Conservation (phyloP, 371 early-diverging fungal genomes). For the Choanephora cucurbitarum region DNA sequence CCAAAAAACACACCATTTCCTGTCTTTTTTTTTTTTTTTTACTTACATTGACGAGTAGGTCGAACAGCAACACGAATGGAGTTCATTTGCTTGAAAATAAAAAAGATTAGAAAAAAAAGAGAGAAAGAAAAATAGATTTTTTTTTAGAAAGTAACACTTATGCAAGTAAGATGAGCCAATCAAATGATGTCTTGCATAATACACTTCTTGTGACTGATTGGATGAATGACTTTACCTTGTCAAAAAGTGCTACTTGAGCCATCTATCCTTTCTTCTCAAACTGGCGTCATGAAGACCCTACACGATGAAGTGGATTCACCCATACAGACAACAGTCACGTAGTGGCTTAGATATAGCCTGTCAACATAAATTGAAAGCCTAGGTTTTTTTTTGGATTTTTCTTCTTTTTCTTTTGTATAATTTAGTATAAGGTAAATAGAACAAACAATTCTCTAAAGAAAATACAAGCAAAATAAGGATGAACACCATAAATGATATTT, state of each 20-base stretch:
- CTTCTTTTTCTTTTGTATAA: background rate
- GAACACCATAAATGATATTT: slow-evolving; percentile 21
- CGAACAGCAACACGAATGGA: slow-evolving; percentile 18
- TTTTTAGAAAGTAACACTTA: background rate
- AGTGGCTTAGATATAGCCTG: background rate
- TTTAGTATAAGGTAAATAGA: background rate
- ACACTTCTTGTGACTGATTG: no score
- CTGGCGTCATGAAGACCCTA: no score
- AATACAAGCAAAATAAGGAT: slow-evolving; percentile 13
- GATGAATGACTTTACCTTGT: no score
- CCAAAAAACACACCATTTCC: no score
- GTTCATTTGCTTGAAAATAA: slow-evolving; percentile 17
- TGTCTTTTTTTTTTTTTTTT: background rate
- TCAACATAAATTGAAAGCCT: background rate
- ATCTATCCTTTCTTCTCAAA: no score
- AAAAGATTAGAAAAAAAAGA: background rate
- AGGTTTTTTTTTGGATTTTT: background rate
- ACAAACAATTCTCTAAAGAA: no score
- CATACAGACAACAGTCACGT: background rate
- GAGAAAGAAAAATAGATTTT: background rate
- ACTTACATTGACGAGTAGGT: slow-evolving; percentile 19
- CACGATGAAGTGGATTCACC: no score
- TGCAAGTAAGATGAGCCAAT: background rate
- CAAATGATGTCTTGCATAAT: background rate
- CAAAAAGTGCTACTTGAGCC: no score